Percentiles rank a stretch among this genome's conserved stretches.
Conservation (phyloP, 2,329 filamentous ascomycete species). For the Dendrostoma leiphaemia region DNA sequence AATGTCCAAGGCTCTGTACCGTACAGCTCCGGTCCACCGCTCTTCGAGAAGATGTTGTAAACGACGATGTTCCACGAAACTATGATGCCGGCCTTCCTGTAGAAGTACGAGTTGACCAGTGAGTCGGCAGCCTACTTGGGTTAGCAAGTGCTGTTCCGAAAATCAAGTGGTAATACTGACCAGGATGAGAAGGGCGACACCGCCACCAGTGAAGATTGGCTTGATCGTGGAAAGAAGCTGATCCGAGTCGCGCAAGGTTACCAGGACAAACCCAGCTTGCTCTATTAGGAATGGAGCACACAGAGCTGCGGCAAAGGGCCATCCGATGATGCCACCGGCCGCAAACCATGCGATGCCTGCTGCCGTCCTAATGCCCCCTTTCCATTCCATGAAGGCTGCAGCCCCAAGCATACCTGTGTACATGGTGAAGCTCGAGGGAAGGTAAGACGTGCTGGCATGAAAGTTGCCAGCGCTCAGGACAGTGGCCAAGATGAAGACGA, state of each 20-base stretch:
- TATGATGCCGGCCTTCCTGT: conserved; percentile 66
- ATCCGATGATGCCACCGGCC: conserved; percentile 79
- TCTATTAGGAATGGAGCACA: conserved; percentile 78
- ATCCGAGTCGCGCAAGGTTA: conserved; percentile 52
- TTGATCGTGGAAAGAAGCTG: conserved; percentile 58
- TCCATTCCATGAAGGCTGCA: conserved; percentile 88
- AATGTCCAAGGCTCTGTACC: conserved; percentile 97
- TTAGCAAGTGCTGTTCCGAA: conserved; percentile 24
- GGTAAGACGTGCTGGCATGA: conserved; percentile 79
- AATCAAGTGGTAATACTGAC: conserved; percentile 47
- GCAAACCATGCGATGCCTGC: conserved; percentile 90
- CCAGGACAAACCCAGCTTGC: conserved; percentile 58
- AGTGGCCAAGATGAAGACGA: conserved; percentile 78
- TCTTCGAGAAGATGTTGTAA: conserved; percentile 88
- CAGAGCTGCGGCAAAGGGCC: conserved; percentile 89
- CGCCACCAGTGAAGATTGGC: conserved; percentile 64
- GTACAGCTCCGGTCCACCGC: conserved; percentile 85
- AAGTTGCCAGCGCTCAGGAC: conserved; percentile 88
- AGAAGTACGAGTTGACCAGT: conserved; percentile 78
- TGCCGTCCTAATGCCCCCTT: conserved; percentile 73
- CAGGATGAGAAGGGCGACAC: conserved; percentile 66
- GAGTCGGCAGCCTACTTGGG: conserved; percentile 62
- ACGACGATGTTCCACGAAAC: conserved; percentile 91
- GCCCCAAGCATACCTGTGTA: conserved; percentile 85
- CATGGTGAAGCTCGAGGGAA: conserved; percentile 97